phyloP scores from a whole-genome alignment of 2,329 filamentous ascomycete genomes.

The Chaetomium olivaceum region DNA sequence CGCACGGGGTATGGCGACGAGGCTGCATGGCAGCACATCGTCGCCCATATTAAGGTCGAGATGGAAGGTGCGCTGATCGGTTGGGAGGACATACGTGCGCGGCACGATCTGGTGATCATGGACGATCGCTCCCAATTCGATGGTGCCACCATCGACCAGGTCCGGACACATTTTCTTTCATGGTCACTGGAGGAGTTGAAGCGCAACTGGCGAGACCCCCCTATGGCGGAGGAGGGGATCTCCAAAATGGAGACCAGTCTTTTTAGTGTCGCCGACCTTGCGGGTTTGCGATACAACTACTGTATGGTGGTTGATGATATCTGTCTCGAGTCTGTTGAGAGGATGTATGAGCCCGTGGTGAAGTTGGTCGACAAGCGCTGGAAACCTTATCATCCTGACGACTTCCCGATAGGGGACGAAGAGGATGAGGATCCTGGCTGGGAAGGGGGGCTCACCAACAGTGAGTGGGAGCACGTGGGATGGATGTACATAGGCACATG shows the following conservation, averaged over 20 bases:
- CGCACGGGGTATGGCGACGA: background rate
- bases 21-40: background rate
- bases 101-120: background rate
- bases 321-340: conserved; percentile 1
- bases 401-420: background rate
- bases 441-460: background rate
- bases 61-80: background rate
- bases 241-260: too few relatives aligned
- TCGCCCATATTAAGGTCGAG: background rate
- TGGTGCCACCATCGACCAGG: background rate
- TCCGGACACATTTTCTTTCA: background rate
- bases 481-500: background rate
- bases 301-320: conserved; percentile 1
- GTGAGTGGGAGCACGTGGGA: background rate
- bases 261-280: background rate
- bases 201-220: background rate
- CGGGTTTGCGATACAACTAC: background rate
- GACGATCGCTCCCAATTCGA: background rate
- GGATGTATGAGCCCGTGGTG: background rate
- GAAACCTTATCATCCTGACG: background rate
- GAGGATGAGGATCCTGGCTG: background rate
- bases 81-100: background rate
- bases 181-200: conserved; percentile 1
- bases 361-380: background rate
- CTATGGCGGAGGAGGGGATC: background rate